These are phyloP conservation scores for Anisodus acutangulus DNA, from an alignment of 257 asterid species.

Conservation along the genomic window DNA sequence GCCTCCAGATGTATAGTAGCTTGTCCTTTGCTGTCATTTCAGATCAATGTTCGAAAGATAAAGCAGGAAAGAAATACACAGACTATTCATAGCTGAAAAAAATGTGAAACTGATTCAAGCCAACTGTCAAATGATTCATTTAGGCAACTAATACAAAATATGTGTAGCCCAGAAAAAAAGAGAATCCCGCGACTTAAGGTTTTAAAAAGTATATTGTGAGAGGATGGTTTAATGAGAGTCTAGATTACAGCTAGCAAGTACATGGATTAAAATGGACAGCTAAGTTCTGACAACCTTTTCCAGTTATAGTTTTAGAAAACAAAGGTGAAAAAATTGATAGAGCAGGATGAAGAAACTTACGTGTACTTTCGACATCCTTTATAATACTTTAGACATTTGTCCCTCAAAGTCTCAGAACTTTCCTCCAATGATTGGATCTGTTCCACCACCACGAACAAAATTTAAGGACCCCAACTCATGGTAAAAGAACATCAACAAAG, in stretches of 20 bases:
- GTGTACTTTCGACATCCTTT: conserved; percentile 93
- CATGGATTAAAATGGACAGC: not conserved
- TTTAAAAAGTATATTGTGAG: not conserved
- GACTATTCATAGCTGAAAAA: too few relatives aligned
- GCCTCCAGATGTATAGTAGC: not conserved
- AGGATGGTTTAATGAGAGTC: not conserved
- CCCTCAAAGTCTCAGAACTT: conserved; percentile 77
- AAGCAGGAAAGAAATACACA: not conserved
- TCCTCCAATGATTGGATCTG: conserved; percentile 97
- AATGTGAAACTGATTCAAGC: conserved; percentile 18
- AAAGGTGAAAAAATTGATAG: conserved; percentile 16
- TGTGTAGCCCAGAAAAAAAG: conserved; percentile 11
- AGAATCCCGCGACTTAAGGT: conserved; percentile 4
- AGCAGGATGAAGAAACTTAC: conserved; percentile 51
- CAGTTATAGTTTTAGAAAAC: conserved; percentile 12
- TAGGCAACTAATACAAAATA: not conserved
- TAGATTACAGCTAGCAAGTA: not conserved
- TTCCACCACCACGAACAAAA: conserved; percentile 43
- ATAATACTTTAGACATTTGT: conserved; percentile 81
- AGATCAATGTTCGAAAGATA: not conserved
- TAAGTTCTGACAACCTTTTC: not conserved
- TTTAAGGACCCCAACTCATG: conserved; percentile 33
- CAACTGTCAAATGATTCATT: conserved; percentile 7
- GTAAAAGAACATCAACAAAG: conserved; percentile 19
- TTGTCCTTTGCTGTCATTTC: not conserved